phyloP scores from a whole-genome alignment of 345 rosid species.

The Ricinus communis region DNA sequence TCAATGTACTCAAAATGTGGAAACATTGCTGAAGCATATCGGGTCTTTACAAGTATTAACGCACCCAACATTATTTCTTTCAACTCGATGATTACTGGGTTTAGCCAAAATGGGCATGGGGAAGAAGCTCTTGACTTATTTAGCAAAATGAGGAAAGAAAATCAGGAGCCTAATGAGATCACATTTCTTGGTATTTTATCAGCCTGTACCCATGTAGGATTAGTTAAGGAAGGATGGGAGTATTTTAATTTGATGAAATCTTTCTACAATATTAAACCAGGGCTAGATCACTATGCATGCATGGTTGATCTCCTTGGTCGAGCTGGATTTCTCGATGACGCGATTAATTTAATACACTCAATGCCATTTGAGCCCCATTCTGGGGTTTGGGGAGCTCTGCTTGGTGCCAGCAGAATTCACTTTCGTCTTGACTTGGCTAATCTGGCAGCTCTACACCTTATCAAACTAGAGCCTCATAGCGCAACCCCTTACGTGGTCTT shows the following conservation, averaged over 20 bases:
- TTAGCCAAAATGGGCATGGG: conserved; percentile 63
- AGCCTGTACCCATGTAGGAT: conserved; percentile 73
- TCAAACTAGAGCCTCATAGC: conserved; percentile 59
- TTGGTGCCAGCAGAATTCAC: conserved; percentile 57
- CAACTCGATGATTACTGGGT: conserved; percentile 76
- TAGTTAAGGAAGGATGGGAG: conserved; percentile 57
- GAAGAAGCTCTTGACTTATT: conserved; percentile 57
- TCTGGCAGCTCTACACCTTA: conserved; percentile 60
- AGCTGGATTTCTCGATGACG: conserved; percentile 68
- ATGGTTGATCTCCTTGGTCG: conserved; percentile 82
- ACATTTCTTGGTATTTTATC: conserved; percentile 73
- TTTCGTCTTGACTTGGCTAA: conserved; percentile 61
- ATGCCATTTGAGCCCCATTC: conserved; percentile 58
- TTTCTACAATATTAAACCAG: conserved; percentile 48
- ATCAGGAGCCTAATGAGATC: conserved; percentile 56
- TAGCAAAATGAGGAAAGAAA: conserved; percentile 40
- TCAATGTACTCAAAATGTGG: conserved; percentile 85
- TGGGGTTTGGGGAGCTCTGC: conserved; percentile 89
- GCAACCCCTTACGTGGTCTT: conserved; percentile 72
- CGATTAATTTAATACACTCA: conserved; percentile 46
- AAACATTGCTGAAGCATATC: conserved; percentile 54
- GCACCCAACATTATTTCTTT: conserved; percentile 58
- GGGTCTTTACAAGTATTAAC: conserved; percentile 40
- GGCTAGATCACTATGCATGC: conserved; percentile 72
- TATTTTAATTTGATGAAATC: conserved; percentile 62